These are phyloP conservation scores for Penicillium thymicola DNA, from an alignment of 2,329 filamentous ascomycete genomes.

Conservation along the genomic window DNA sequence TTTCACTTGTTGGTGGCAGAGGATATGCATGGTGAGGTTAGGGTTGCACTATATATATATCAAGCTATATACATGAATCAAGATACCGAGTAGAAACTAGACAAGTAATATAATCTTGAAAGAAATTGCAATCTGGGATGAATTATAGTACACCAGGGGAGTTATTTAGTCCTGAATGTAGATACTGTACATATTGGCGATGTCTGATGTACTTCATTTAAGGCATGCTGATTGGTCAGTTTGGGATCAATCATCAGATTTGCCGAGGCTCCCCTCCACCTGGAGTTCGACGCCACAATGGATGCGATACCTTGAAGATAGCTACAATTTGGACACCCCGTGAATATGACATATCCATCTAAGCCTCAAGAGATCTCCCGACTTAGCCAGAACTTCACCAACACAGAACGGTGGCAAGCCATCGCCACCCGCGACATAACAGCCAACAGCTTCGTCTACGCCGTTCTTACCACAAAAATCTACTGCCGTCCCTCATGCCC, in stretches of 20 bases:
- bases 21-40: background rate
- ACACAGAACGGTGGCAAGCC: conserved; percentile 43
- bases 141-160: too few relatives aligned
- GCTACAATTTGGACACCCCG: background rate
- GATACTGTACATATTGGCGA: background rate
- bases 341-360: background rate
- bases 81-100: too few relatives aligned
- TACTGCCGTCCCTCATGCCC: conserved; percentile 57
- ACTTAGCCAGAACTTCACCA: conserved; percentile 21
- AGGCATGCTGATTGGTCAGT: conserved; percentile 10
- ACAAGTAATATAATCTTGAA: background rate
- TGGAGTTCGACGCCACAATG: background rate
- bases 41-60: background rate
- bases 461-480: conserved; percentile 54
- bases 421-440: conserved; percentile 45
- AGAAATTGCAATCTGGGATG: too few relatives aligned
- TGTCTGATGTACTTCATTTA: background rate
- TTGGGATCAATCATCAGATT: conserved; percentile 9
- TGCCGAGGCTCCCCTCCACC: background rate
- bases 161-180: background rate
- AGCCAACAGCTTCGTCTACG: conserved; percentile 53
- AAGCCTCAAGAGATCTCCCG: conserved; percentile 22
- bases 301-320: background rate
- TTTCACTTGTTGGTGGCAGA: background rate
- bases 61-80: background rate